phyloP scores from a whole-genome alignment of 2,329 filamentous ascomycete genomes.

The Fusarium irregulare region DNA sequence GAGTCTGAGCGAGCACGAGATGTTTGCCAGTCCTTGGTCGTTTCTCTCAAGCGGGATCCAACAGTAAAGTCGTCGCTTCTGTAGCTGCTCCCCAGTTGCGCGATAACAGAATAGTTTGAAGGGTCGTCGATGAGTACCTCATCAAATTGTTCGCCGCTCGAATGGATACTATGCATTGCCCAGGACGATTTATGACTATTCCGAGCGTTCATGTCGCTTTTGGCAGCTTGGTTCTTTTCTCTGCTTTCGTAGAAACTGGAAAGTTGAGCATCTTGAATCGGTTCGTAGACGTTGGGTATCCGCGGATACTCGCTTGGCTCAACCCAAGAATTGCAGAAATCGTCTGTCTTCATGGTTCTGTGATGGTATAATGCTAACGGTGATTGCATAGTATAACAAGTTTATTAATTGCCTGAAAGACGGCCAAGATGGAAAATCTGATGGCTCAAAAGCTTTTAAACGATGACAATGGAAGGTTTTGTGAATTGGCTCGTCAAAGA shows the following conservation, averaged over 20 bases:
- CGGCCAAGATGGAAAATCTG: neutral
- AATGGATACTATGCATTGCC: neutral
- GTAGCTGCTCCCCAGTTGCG: slow-evolving; percentile 27
- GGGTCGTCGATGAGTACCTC: slow-evolving; percentile 11
- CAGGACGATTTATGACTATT: slow-evolving; percentile 10
- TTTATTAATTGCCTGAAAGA: neutral
- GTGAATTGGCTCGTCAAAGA: slow-evolving; percentile 3
- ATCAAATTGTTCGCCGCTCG: neutral
- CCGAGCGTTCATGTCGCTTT: neutral
- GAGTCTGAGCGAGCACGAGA: slow-evolving; percentile 2
- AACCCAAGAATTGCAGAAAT: slow-evolving; percentile 33
- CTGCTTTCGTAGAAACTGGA: slow-evolving; percentile 3
- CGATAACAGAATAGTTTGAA: slow-evolving; percentile 19
- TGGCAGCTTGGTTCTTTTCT: slow-evolving; percentile 12
- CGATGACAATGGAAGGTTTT: neutral
- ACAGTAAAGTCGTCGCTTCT: slow-evolving; percentile 8
- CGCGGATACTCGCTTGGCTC: slow-evolving; percentile 35
- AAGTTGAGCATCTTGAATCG: slow-evolving; percentile 20
- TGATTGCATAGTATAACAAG: slow-evolving; percentile 11
- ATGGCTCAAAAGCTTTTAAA: slow-evolving; percentile 10
- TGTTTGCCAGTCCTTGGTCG: slow-evolving; percentile 1
- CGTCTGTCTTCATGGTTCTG: slow-evolving; percentile 25
- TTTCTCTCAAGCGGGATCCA: neutral
- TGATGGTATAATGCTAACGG: slow-evolving; percentile 23
- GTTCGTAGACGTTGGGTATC: slow-evolving; percentile 42